Evolutionary conservation across 75 land plant genomes (phyloP).

Genomic region (Adiantum capillusveneris): DNA sequence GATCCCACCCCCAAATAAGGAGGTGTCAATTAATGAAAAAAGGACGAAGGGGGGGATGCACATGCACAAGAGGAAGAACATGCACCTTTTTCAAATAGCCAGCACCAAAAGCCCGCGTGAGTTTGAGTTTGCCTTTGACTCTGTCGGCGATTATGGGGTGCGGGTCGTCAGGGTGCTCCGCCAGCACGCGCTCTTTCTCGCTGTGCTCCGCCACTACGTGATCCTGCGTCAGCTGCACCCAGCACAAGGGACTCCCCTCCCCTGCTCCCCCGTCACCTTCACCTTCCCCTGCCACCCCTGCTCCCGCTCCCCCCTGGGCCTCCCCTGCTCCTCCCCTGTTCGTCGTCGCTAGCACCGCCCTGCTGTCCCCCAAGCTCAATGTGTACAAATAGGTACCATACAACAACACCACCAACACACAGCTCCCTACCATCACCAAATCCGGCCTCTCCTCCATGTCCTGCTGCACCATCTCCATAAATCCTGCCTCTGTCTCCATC

Average conservation of each 20-base stretch:
- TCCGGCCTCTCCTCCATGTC: conserved; percentile 82
- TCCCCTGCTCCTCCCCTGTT: no score
- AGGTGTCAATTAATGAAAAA: no score
- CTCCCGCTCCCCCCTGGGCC: no score
- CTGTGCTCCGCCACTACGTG: conserved; percentile 54
- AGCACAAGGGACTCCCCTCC: conserved; percentile 5
- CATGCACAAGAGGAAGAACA: no score
- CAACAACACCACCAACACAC: conserved; percentile 63
- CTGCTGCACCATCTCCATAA: conserved; percentile 60
- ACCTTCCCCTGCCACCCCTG: background rate
- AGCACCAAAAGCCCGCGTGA: conserved; percentile 87
- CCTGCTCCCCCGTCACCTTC: conserved; percentile 6
- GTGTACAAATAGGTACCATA: conserved; percentile 55
- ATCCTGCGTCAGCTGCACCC: conserved; percentile 58
- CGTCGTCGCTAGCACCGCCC: conserved; percentile 53
- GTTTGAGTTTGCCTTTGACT: conserved; percentile 72
- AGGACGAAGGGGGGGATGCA: no score
- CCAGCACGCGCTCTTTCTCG: conserved; percentile 40
- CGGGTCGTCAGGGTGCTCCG: conserved; percentile 75
- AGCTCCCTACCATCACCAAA: conserved; percentile 71
- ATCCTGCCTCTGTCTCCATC: conserved; percentile 54
- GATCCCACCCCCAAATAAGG: no score
- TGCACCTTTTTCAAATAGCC: conserved; percentile 90
- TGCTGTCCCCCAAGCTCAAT: conserved; percentile 66
- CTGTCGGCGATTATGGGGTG: conserved; percentile 30